Evolutionary conservation across 2,329 filamentous ascomycete species (phyloP).

Genomic region (Trichoderma atroviride): DNA sequence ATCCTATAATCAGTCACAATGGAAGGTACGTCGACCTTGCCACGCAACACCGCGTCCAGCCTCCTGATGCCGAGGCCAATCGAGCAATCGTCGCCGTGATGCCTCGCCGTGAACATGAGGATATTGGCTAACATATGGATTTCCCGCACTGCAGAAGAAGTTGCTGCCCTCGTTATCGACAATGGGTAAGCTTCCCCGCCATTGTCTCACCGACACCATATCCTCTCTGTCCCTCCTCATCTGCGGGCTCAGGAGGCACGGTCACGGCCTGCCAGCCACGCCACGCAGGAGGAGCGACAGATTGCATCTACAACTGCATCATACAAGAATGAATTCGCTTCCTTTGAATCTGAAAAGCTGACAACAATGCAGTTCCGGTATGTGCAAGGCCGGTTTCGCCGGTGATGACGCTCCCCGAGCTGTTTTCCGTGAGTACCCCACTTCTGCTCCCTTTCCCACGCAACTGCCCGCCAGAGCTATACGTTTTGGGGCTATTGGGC

Average conservation of each 20-base stretch:
- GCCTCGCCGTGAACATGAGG: constrained; percentile 23
- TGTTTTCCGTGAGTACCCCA: constrained; percentile 91
- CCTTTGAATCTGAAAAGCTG: constrained; percentile 8
- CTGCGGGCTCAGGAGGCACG: constrained; percentile 8
- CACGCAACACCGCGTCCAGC: constrained; percentile 15
- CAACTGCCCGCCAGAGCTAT: constrained; percentile 28
- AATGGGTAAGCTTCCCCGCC: constrained; percentile 86
- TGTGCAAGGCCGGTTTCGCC: constrained; percentile 99
- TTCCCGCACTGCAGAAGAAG: constrained; percentile 78
- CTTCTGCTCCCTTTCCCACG: constrained; percentile 35
- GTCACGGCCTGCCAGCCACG: constrained; percentile 9
- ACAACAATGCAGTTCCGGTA: constrained; percentile 79
- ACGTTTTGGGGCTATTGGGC: constrained; percentile 26
- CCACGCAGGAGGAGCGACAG: not conserved
- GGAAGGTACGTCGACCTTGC: constrained; percentile 52
- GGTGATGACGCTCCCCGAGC: constrained; percentile 99
- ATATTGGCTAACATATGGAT: constrained; percentile 45
- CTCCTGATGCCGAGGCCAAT: constrained; percentile 20
- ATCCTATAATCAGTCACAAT: constrained; percentile 55
- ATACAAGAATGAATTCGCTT: not conserved
- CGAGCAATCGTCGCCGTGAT: not conserved
- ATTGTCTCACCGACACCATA: constrained; percentile 43
- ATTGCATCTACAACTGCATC: constrained; percentile 10
- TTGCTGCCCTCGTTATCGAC: constrained; percentile 99
- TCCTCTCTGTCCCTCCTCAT: constrained; percentile 5